Conservation (phyloP, 495 filamentous ascomycete genomes). For the Bryoglossum gracile region DNA sequence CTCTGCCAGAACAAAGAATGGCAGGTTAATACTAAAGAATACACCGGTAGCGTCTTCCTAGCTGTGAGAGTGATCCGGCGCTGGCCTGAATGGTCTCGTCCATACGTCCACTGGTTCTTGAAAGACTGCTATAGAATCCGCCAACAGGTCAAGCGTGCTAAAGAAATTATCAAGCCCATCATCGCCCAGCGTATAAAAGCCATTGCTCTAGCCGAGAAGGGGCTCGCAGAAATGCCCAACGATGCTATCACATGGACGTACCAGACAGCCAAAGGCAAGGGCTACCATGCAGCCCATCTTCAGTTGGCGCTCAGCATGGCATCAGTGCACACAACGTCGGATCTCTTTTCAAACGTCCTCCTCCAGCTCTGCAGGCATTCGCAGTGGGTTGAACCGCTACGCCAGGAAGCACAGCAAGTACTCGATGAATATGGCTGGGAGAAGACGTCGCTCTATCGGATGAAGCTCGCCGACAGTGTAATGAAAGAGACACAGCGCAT, state of each 20-base stretch:
- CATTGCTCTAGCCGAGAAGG: conserved; percentile 14
- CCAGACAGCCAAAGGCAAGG: conserved; percentile 24
- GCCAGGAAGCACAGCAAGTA: conserved; percentile 35
- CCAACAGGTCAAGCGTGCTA: conserved; percentile 20
- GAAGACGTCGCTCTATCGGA: conserved; percentile 41
- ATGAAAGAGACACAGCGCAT: conserved; percentile 38
- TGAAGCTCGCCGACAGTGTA: conserved; percentile 46
- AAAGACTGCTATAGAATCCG: conserved; percentile 25
- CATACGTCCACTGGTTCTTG: conserved; percentile 29
- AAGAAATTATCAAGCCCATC: conserved; percentile 23
- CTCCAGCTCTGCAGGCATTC: conserved; percentile 34
- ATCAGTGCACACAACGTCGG: conserved; percentile 34
- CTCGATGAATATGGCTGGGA: conserved; percentile 32
- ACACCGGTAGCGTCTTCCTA: conserved; percentile 32
- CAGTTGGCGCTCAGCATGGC: conserved; percentile 30
- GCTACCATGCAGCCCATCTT: conserved; percentile 26
- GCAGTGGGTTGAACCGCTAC: conserved; percentile 31
- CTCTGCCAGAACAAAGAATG: conserved; percentile 39
- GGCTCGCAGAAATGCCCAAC: conserved; percentile 22
- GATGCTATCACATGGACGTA: conserved; percentile 34
- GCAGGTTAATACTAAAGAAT: conserved; percentile 37
- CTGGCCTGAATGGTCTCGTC: conserved; percentile 31
- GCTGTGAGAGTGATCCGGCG: conserved; percentile 28
- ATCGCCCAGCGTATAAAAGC: conserved; percentile 26
- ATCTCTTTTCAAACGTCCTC: conserved; percentile 30